phyloP scores from a whole-genome alignment of 345 rosid species.

The Salix arbutifolia region DNA sequence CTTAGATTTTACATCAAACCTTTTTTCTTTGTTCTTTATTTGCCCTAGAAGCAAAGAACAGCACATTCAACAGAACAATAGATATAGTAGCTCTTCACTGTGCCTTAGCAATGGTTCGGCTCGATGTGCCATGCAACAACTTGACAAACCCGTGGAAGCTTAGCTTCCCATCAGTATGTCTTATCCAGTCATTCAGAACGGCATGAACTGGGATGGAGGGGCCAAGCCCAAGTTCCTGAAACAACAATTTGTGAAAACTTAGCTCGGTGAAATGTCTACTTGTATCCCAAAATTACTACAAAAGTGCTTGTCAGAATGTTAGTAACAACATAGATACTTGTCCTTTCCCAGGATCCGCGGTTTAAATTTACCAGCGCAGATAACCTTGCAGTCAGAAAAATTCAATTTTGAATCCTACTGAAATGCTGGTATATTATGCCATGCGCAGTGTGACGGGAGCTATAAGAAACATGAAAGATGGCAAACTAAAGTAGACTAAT shows the following conservation, averaged over 20 bases:
- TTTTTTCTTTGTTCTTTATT: not conserved
- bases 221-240: conserved; percentile 94
- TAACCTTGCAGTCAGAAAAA: not conserved
- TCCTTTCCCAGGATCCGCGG: not conserved
- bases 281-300: not conserved
- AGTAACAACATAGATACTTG: not conserved
- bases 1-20: not conserved
- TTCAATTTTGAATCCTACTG: not conserved
- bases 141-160: conserved; percentile 92
- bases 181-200: conserved; percentile 91
- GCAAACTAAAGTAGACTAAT: not conserved
- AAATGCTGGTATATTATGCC: not conserved
- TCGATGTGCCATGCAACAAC: conserved; percentile 76
- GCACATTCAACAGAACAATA: not conserved
- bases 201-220: conserved; percentile 83
- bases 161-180: conserved; percentile 91
- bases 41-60: not conserved
- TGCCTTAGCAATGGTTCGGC: conserved; percentile 36
- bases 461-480: not conserved
- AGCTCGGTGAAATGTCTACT: not conserved
- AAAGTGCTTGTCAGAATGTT: not conserved
- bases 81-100: conserved; percentile 2
- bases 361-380: not conserved
- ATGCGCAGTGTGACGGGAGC: not conserved
- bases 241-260: not conserved